Evolutionary conservation across 352 stramenopile genomes (phyloP).

Genomic region (Pilasporangium apinafurcum): DNA sequence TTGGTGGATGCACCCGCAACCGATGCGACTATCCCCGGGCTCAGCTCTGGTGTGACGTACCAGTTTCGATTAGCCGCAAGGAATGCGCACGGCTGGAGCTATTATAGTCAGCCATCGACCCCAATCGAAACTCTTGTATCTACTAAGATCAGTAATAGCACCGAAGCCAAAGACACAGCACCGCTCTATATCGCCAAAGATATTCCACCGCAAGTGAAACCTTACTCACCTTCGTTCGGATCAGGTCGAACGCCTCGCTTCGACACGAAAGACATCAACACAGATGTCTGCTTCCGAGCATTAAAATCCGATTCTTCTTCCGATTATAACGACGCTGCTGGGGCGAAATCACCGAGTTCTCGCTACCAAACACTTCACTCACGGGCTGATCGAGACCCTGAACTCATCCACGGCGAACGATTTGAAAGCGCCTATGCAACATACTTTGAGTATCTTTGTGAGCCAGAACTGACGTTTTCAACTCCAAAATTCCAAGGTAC

Average conservation of each 20-base stretch:
- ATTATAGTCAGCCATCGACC: slow-evolving; percentile 61
- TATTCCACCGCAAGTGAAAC: slow-evolving; percentile 37
- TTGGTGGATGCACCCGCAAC: slow-evolving; percentile 6
- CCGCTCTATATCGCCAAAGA: slow-evolving; percentile 26
- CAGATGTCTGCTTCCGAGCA: slow-evolving; percentile 27
- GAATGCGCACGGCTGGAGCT: slow-evolving; percentile 57
- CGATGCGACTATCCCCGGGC: slow-evolving; percentile 35
- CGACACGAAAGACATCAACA: slow-evolving; percentile 30
- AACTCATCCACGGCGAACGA: slow-evolving; percentile 54
- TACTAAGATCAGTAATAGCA: slow-evolving; percentile 7
- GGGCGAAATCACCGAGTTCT: no score
- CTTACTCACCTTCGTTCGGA: slow-evolving; percentile 38
- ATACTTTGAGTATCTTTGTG: slow-evolving; percentile 43
- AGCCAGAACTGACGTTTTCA: slow-evolving; percentile 67
- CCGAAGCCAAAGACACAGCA: background rate
- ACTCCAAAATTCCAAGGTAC: slow-evolving; percentile 50
- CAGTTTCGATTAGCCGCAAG: slow-evolving; percentile 77
- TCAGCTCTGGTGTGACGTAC: slow-evolving; percentile 77
- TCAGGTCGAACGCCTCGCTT: slow-evolving; percentile 66
- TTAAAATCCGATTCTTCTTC: background rate
- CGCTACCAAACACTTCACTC: slow-evolving; percentile 25
- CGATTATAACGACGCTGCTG: slow-evolving; percentile 6
- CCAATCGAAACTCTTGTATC: slow-evolving; percentile 40
- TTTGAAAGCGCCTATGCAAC: slow-evolving; percentile 68
- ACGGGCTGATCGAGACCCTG: slow-evolving; percentile 35